Conservation (phyloP, 2,329 filamentous ascomycete genomes). For the Trichoderma asperellum region DNA sequence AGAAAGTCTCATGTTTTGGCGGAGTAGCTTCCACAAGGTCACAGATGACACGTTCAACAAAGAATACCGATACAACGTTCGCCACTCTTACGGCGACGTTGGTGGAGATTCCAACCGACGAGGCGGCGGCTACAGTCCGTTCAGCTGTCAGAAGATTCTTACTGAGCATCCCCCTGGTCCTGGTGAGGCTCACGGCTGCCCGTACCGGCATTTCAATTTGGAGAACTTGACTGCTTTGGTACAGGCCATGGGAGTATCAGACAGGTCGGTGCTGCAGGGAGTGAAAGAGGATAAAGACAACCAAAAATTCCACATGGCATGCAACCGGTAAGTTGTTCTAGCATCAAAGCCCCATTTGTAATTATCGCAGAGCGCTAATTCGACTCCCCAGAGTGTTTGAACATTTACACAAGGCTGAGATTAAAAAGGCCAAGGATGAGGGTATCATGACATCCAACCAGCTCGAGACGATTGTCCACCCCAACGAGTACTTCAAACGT, state of each 20-base stretch:
- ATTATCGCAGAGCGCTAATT: background rate
- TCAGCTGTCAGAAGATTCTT: slow-evolving; percentile 93
- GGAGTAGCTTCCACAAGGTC: slow-evolving; percentile 79
- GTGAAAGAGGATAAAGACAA: slow-evolving; percentile 89
- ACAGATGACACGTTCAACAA: slow-evolving; percentile 97
- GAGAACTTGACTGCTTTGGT: slow-evolving; percentile 83
- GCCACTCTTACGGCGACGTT: slow-evolving; percentile 93
- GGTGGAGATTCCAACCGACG: slow-evolving; percentile 88
- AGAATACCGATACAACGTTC: slow-evolving; percentile 95
- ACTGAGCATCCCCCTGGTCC: slow-evolving; percentile 85
- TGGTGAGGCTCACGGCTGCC: slow-evolving; percentile 93
- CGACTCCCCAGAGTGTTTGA: slow-evolving; percentile 73
- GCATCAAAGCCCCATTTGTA: background rate
- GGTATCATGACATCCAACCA: slow-evolving; percentile 72
- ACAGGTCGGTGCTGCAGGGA: slow-evolving; percentile 75
- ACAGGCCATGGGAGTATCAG: slow-evolving; percentile 77
- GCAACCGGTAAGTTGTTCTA: slow-evolving; percentile 68
- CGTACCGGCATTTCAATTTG: slow-evolving; percentile 86
- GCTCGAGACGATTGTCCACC: slow-evolving; percentile 93
- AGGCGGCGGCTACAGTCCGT: slow-evolving; percentile 85
- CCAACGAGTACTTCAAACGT: slow-evolving; percentile 97
- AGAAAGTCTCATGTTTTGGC: slow-evolving; percentile 91
- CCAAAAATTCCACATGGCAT: slow-evolving; percentile 91
- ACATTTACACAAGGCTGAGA: slow-evolving; percentile 75
- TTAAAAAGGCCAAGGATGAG: slow-evolving; percentile 77